phyloP scores from a whole-genome alignment of 2,329 filamentous ascomycete species.

The Exophiala mesophila region DNA sequence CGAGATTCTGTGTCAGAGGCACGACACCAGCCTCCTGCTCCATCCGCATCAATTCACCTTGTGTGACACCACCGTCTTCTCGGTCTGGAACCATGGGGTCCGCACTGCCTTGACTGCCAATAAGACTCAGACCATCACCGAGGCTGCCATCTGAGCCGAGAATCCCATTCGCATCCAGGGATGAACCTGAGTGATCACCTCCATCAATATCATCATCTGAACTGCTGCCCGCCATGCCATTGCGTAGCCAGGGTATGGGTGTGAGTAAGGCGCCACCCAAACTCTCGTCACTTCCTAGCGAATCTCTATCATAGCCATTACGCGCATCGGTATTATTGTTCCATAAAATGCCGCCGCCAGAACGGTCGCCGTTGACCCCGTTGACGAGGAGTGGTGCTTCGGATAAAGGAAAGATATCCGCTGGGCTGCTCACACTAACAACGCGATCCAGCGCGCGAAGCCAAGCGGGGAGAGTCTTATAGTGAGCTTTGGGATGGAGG shows the following conservation, averaged over 20 bases:
- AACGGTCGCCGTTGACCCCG: constrained; percentile 55
- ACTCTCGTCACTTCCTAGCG: constrained; percentile 77
- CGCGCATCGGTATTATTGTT: constrained; percentile 35
- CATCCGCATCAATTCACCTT: constrained; percentile 79
- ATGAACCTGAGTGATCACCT: constrained; percentile 2
- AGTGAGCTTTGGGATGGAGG: constrained; percentile 69
- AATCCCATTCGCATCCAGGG: constrained; percentile 7
- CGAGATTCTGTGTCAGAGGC: constrained; percentile 51
- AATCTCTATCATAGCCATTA: constrained; percentile 24
- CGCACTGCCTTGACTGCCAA: constrained; percentile 1
- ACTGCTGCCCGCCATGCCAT: constrained; percentile 29
- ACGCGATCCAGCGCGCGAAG: constrained; percentile 87
- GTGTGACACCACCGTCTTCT: constrained; percentile 59
- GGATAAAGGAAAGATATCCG: constrained; percentile 77
- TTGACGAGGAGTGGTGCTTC: constrained; percentile 49
- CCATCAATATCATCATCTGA: constrained; percentile 23
- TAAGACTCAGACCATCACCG: constrained; percentile 16
- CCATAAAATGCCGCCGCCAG: constrained; percentile 29
- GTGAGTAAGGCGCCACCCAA: constrained; percentile 87
- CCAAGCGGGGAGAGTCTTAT: constrained; percentile 75
- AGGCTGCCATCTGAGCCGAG: constrained; percentile 11
- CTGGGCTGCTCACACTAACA: constrained; percentile 79
- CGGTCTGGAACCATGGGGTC: constrained; percentile 31
- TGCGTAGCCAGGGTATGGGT: constrained; percentile 81
- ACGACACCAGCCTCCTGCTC: constrained; percentile 79